Evolutionary conservation across 2,329 filamentous ascomycete genomes (phyloP).

Genomic region (Alternaria brassicicola): DNA sequence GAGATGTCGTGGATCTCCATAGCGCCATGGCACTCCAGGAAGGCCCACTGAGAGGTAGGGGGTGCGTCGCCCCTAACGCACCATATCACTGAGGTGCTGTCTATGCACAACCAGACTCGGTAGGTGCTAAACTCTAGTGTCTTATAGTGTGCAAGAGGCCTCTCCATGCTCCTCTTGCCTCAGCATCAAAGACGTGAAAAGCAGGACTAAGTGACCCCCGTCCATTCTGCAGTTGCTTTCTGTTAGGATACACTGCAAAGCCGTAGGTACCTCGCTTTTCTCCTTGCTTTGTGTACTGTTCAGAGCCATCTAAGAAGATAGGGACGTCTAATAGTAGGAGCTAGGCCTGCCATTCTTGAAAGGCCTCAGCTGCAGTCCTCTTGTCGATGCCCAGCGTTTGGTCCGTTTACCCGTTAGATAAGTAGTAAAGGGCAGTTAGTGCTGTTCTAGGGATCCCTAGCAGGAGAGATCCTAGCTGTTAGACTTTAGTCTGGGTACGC

Average conservation of each 20-base stretch:
- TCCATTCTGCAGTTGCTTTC: neutral
- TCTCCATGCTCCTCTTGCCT: slow-evolving; percentile 5
- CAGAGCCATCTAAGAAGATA: slow-evolving; percentile 14
- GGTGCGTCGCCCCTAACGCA: slow-evolving; percentile 3
- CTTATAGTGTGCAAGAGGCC: neutral
- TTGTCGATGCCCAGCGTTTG: neutral
- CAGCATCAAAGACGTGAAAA: slow-evolving; percentile 6
- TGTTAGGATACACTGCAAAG: neutral
- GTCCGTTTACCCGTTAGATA: neutral
- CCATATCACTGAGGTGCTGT: slow-evolving; percentile 14
- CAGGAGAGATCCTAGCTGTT: neutral
- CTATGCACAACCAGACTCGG: slow-evolving; percentile 9
- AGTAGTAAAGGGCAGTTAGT: neutral
- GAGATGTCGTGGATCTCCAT: neutral
- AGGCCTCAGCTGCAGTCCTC: neutral
- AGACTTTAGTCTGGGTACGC: neutral
- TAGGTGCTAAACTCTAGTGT: neutral
- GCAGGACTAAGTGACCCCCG: neutral
- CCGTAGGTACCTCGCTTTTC: slow-evolving; percentile 3
- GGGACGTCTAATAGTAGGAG: neutral
- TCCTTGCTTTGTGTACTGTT: slow-evolving; percentile 1
- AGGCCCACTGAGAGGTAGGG: slow-evolving; percentile 7
- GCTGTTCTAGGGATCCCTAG: neutral
- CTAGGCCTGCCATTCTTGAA: neutral
- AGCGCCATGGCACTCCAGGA: slow-evolving; percentile 4